Percentiles rank a stretch among this genome's conserved stretches.
Conservation (phyloP, 805 yeast genomes). For the Candida orba region DNA sequence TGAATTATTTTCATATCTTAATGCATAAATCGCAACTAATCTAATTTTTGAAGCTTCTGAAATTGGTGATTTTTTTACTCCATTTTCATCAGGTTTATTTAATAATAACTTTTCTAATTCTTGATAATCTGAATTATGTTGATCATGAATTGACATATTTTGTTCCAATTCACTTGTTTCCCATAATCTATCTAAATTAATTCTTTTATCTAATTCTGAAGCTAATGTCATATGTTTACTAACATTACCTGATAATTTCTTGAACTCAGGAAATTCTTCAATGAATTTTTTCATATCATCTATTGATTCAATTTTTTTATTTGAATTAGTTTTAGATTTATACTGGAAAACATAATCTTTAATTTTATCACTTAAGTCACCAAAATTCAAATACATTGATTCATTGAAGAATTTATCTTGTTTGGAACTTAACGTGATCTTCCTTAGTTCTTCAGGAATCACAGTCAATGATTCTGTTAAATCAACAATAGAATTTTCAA, state of each 20-base stretch:
- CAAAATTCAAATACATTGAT: constrained; percentile 85
- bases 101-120: constrained; percentile 51
- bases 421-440: constrained; percentile 57
- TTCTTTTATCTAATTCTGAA: constrained; percentile 73
- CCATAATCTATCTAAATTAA: constrained; percentile 62
- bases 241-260: constrained; percentile 79
- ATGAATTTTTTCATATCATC: constrained; percentile 87
- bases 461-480: constrained; percentile 45
- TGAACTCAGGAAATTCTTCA: constrained; percentile 90
- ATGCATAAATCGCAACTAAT: constrained; percentile 63
- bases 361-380: constrained; percentile 85
- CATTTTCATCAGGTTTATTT: constrained; percentile 22
- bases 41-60: constrained; percentile 58
- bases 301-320: constrained; percentile 65
- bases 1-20: constrained; percentile 55
- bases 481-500: constrained; percentile 73
- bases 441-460: constrained; percentile 49
- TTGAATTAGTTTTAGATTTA: constrained; percentile 70
- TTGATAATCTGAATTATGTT: constrained; percentile 47
- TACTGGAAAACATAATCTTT: constrained; percentile 79
- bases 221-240: constrained; percentile 89
- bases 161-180: constrained; percentile 89
- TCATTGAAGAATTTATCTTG: constrained; percentile 75
- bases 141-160: constrained; percentile 60
- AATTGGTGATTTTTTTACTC: constrained; percentile 27